Conservation (phyloP, 352 stramenopile species). For the Blastocystis sp. region DNA sequence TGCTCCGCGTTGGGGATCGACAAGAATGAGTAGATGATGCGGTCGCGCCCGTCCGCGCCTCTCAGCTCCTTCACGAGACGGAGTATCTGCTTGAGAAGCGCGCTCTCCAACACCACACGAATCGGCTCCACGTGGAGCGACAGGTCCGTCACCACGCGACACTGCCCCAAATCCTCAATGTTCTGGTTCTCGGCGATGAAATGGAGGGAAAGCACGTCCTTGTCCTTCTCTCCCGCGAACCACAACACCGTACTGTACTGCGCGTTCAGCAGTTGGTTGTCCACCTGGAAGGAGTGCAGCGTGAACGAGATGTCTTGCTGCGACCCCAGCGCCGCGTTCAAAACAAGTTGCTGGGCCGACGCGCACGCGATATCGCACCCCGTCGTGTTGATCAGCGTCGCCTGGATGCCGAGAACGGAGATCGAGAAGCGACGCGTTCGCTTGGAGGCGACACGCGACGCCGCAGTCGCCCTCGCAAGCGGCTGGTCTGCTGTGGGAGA, state of each 20-base stretch:
- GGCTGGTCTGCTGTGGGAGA: too few relatives aligned
- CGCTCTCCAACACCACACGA: neutral
- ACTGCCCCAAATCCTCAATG: neutral
- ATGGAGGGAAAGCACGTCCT: neutral
- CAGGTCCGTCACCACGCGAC: neutral
- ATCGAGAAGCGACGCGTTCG: neutral
- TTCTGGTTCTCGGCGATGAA: neutral
- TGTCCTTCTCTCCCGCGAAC: neutral
- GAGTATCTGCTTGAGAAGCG: neutral
- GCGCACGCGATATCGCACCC: conserved; percentile 25
- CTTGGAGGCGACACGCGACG: neutral
- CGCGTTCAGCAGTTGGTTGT: conserved; percentile 52
- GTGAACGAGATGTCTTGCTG: neutral
- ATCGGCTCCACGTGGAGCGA: neutral
- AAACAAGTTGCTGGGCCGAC: neutral
- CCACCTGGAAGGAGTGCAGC: neutral
- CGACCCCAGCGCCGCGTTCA: neutral
- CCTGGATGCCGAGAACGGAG: neutral
- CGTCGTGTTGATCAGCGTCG: neutral
- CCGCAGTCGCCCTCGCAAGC: too few relatives aligned
- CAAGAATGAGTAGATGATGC: neutral
- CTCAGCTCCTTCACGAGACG: neutral
- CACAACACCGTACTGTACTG: neutral
- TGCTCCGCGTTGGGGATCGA: neutral
- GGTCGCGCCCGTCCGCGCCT: neutral